These are phyloP conservation scores for Saccharomycopsis crataegensis DNA, from an alignment of 1,139 yeast genomes.

Conservation along the genomic window DNA sequence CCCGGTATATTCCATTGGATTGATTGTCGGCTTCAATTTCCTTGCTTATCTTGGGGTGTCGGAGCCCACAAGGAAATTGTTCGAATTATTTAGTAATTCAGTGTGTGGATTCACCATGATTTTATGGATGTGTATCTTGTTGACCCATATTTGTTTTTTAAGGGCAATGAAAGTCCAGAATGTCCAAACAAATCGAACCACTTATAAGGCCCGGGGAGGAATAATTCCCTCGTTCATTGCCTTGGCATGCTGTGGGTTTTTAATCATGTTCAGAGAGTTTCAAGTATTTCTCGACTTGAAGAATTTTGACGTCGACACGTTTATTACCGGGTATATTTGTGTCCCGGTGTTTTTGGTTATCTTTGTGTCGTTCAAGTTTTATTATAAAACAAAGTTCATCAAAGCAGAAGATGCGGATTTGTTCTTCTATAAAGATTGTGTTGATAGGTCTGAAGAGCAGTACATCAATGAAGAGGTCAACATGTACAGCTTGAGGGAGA, in stretches of 20 bases:
- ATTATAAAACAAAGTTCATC: conserved; percentile 35
- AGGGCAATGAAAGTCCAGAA: conserved; percentile 18
- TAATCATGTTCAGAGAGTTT: conserved; percentile 40
- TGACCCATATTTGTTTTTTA: conserved; percentile 19
- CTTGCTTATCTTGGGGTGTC: conserved; percentile 17
- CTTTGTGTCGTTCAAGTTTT: conserved; percentile 35
- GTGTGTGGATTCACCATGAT: conserved; percentile 22
- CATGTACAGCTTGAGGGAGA: conserved; percentile 12
- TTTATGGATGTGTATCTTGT: conserved; percentile 21
- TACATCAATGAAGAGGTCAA: conserved; percentile 29
- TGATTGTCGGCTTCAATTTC: conserved; percentile 24
- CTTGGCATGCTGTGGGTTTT: conserved; percentile 31
- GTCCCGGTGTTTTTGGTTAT: conserved; percentile 38
- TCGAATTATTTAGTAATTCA: conserved; percentile 22
- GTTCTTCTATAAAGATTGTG: conserved; percentile 42
- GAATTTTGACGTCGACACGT: conserved; percentile 32
- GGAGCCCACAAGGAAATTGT: conserved; percentile 15
- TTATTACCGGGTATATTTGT: conserved; percentile 43
- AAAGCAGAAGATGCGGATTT: conserved; percentile 42
- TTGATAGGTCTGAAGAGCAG: conserved; percentile 45
- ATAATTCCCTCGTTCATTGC: conserved; percentile 41
- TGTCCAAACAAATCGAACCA: background rate
- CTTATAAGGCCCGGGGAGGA: conserved; percentile 25
- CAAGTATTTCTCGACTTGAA: conserved; percentile 34
- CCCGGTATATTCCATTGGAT: conserved; percentile 18